A percentile compares a stretch with the other conserved stretches of the same genome.
Conservation (phyloP, 345 rosid genomes). For the Turritis glabra region DNA sequence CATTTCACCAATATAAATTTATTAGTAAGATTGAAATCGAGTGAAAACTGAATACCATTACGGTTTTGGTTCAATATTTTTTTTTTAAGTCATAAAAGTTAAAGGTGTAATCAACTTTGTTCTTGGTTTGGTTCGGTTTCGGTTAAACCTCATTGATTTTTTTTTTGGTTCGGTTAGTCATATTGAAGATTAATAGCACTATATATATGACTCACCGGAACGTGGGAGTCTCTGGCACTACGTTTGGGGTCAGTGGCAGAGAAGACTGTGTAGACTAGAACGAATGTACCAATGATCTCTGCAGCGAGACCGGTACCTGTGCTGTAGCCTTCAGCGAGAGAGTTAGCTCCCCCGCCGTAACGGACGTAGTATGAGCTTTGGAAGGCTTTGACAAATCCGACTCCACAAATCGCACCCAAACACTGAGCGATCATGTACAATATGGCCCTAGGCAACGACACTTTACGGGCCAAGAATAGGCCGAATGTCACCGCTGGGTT, state of each 20-base stretch:
- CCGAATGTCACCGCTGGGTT: conserved; percentile 78
- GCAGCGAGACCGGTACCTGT: conserved; percentile 64
- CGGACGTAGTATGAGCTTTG: conserved; percentile 50
- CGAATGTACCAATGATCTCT: conserved; percentile 68
- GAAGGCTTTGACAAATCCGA: conserved; percentile 63
- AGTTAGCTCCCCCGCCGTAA: conserved; percentile 70
- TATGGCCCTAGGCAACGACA: conserved; percentile 61
- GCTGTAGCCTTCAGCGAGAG: conserved; percentile 48
- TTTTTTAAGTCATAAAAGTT: no score
- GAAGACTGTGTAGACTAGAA: conserved; percentile 68
- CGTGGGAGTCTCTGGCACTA: conserved; percentile 64
- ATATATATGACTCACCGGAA: conserved; percentile 48
- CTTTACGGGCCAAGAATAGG: conserved; percentile 60
- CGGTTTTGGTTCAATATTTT: neutral
- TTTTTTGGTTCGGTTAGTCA: no score
- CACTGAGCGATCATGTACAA: conserved; percentile 69
- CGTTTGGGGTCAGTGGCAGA: conserved; percentile 72
- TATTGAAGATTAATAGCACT: neutral
- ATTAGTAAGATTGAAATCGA: neutral
- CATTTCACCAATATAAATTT: neutral
- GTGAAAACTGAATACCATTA: neutral
- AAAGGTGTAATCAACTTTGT: no score
- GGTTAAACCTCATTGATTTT: neutral
- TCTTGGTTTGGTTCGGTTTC: no score
- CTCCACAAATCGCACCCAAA: conserved; percentile 70